phyloP scores from a whole-genome alignment of 2,329 filamentous ascomycete genomes.

The Phaeophleospora eucalypticola region DNA sequence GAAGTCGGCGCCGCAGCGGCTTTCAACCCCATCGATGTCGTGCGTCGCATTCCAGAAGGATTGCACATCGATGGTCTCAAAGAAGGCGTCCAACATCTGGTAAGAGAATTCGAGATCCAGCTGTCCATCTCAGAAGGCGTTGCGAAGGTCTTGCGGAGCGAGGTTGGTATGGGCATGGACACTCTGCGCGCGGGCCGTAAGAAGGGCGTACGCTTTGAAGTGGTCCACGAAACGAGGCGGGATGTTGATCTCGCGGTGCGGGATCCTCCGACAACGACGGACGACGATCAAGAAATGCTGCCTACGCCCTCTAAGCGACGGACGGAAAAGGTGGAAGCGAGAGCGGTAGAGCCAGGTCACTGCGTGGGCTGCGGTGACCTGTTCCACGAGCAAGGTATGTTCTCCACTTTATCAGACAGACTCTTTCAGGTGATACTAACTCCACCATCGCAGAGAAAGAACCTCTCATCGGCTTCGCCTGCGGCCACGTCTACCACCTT shows the following conservation, averaged over 20 bases:
- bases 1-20: constrained; percentile 75
- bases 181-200: constrained; percentile 74
- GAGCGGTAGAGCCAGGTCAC: constrained; percentile 32
- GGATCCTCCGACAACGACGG: constrained; percentile 27
- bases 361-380: constrained; percentile 38
- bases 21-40: constrained; percentile 86
- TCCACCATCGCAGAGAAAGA: constrained; percentile 54
- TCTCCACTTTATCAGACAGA: background rate
- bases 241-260: constrained; percentile 34
- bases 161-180: constrained; percentile 81
- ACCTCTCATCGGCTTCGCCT: constrained; percentile 74
- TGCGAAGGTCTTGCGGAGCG: constrained; percentile 77
- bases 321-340: constrained; percentile 10
- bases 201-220: constrained; percentile 84
- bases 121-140: constrained; percentile 88
- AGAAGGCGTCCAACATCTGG: constrained; percentile 83
- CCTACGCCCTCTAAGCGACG: constrained; percentile 20
- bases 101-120: constrained; percentile 94
- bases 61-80: constrained; percentile 87
- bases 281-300: constrained; percentile 22
- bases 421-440: background rate
- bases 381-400: constrained; percentile 37
- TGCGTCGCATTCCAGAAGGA: constrained; percentile 85
- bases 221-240: constrained; percentile 42
- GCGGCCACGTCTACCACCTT: constrained; percentile 77